A percentile compares a stretch with the other conserved stretches of the same genome.
These are phyloP conservation scores for Grosmannia huntii DNA, from an alignment of 2,329 filamentous ascomycete species.

Conservation along the genomic window DNA sequence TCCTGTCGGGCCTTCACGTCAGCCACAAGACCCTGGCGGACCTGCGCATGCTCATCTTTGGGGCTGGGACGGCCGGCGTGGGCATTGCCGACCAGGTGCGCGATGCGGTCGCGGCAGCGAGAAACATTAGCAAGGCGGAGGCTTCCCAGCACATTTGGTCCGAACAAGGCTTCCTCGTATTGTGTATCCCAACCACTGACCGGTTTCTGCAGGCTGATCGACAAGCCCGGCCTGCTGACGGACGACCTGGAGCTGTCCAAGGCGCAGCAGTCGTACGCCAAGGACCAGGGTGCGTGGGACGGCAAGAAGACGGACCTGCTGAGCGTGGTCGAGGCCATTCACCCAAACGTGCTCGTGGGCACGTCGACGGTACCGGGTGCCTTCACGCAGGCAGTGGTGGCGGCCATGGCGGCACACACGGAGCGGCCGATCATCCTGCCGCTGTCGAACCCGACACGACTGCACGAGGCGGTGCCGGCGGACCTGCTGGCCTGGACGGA, in stretches of 20 bases:
- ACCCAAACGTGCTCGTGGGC: constrained; percentile 71
- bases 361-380: constrained; percentile 67
- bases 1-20: constrained; percentile 64
- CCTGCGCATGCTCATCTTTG: constrained; percentile 62
- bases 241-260: constrained; percentile 39
- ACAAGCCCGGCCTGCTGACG: constrained; percentile 67
- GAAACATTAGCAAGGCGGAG: constrained; percentile 55
- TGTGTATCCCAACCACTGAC: not conserved
- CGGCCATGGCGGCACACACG: constrained; percentile 62
- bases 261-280: constrained; percentile 56
- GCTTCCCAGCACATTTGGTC: constrained; percentile 70
- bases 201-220: constrained; percentile 48
- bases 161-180: no score
- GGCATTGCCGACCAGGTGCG: constrained; percentile 78
- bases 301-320: constrained; percentile 45
- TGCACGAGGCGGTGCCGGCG: constrained; percentile 69
- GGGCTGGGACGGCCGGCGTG: constrained; percentile 68
- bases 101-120: constrained; percentile 63
- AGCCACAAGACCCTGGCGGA: constrained; percentile 54
- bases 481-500: constrained; percentile 70
- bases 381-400: constrained; percentile 63
- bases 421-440: constrained; percentile 68
- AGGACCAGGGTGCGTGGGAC: constrained; percentile 50
- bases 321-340: constrained; percentile 54
- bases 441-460: constrained; percentile 69